Evolutionary conservation across 768 basidiomycete genomes (phyloP).

Genomic region (Crepidotus variabilis): DNA sequence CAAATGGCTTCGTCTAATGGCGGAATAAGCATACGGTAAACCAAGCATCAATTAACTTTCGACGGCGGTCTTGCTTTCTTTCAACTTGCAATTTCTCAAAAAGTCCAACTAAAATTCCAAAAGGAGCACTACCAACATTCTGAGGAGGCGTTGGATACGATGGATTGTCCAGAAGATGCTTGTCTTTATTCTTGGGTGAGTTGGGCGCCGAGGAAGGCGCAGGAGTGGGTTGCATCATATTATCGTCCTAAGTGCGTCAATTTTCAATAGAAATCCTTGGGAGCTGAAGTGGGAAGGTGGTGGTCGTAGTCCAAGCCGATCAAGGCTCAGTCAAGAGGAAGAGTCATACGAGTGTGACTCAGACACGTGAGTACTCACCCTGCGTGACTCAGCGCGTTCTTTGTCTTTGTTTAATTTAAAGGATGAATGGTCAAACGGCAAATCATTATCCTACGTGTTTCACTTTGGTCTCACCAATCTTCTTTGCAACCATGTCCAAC

Average conservation of each 20-base stretch:
- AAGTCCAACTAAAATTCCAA: conserved; percentile 61
- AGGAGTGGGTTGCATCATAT: conserved; percentile 62
- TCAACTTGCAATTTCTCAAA: conserved; percentile 76
- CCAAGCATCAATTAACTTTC: conserved; percentile 70
- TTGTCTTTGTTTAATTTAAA: conserved; percentile 26
- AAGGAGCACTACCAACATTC: conserved; percentile 67
- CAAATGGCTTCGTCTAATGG: not conserved
- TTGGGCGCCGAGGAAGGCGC: conserved; percentile 56
- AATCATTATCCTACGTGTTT: too few relatives aligned
- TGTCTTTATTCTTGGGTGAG: conserved; percentile 32
- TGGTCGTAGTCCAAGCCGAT: conserved; percentile 4
- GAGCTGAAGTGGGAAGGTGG: conserved; percentile 4
- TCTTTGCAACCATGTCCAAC: too few relatives aligned
- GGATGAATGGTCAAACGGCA: too few relatives aligned
- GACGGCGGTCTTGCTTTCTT: conserved; percentile 69
- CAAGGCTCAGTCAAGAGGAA: not conserved
- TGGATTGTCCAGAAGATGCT: conserved; percentile 25
- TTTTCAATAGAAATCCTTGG: not conserved
- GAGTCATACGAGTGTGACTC: conserved; percentile 1
- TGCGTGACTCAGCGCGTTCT: conserved; percentile 32
- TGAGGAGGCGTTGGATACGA: conserved; percentile 54
- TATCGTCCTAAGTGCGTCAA: not conserved
- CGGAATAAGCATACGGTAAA: conserved; percentile 59
- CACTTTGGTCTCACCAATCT: too few relatives aligned
- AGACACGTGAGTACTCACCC: not conserved